Conservation (phyloP, 2,329 filamentous ascomycete genomes). For the Sordariomycetes sp. region DNA sequence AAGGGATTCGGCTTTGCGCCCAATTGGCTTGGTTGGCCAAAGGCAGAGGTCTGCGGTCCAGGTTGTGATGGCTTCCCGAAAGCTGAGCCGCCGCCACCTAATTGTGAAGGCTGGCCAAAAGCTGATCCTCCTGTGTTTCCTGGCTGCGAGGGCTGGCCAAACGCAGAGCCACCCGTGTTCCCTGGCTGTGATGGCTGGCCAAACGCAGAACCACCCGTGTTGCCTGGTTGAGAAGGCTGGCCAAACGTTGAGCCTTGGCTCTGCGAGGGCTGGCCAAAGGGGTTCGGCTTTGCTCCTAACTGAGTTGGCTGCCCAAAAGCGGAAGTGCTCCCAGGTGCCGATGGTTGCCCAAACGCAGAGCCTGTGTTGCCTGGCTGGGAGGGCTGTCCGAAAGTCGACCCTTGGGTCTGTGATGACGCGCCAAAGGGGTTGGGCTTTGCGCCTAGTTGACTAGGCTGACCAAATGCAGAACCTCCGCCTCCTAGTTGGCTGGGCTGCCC, state of each 20-base stretch:
- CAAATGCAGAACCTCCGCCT: too few relatives aligned
- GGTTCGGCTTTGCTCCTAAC: constrained; percentile 12
- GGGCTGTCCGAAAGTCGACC: too few relatives aligned
- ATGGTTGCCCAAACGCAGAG: too few relatives aligned
- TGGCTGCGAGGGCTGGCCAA: constrained; percentile 24
- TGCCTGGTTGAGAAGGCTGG: constrained; percentile 21
- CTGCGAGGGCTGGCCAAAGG: constrained; percentile 17
- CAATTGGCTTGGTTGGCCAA: constrained; percentile 18
- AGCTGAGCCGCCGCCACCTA: constrained; percentile 2
- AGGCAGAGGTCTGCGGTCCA: constrained; percentile 13
- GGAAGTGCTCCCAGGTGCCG: constrained; percentile 8
- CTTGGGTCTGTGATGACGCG: constrained; percentile 10
- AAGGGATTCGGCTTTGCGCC: constrained; percentile 1
- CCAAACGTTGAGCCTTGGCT: constrained; percentile 18
- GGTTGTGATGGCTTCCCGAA: constrained; percentile 21
- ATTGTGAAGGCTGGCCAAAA: constrained; percentile 26
- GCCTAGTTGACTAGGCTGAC: constrained; percentile 11
- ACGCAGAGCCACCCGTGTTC: constrained; percentile 14
- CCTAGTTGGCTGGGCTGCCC: constrained; percentile 26
- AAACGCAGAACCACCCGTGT: constrained; percentile 15
- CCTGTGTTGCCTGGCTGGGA: too few relatives aligned
- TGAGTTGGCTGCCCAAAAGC: constrained; percentile 26
- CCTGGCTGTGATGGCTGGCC: constrained; percentile 23
- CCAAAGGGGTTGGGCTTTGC: constrained; percentile 28
- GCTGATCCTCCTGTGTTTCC: constrained; percentile 5